Evolutionary conservation across 345 rosid species (phyloP), one percentile per base, ranked within the genome.

Genomic region (Eucalyptus polyanthemos): DNA sequence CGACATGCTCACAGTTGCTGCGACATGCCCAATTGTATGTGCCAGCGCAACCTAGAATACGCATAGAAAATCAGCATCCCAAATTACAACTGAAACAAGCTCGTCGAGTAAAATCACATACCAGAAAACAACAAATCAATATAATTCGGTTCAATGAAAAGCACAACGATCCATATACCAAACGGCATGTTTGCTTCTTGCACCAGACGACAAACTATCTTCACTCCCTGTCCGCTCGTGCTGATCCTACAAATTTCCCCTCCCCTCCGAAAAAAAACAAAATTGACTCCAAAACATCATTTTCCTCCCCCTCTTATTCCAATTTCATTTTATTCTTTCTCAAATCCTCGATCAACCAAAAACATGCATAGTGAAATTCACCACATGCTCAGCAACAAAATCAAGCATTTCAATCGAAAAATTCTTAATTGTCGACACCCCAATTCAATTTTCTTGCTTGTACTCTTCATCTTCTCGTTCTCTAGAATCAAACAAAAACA

Each of bases 1-100:
- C 37, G 99, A 98, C 99, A 98, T 98, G 88, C 99, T 98, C 92
- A 98, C 99, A 2, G 99, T 98, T 69, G 99, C 99, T 49, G 99
- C 99, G 86, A 98, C 99, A 92, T 98, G 99, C 91, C 99, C 99
- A 88, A 98, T 97, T 87, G 99, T 96, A 86, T 98, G 99, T 31
- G 99, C 99, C 93, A 98, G 97, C 67, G 99, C 99, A 93, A 98
- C 99, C 99, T 98, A 40, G 85, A 83, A 19, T 58, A 6, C 81
- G 90, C 81, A 87, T 87, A 89, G 89, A 67, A 76, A 87, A 24
- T 40, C 40, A 53, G 21, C 88, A 89, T 62, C 87, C 89, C 50
- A 45, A 37, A 86, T 89, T 69, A 88, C 89, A 72, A 90, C 50
- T 8, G 85, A 50, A 89, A 27, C 80, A 53, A 88, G 87, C 49